phyloP scores from a whole-genome alignment of 1,284 basidiomycete genomes.

The Xerocomus amazonicus region DNA sequence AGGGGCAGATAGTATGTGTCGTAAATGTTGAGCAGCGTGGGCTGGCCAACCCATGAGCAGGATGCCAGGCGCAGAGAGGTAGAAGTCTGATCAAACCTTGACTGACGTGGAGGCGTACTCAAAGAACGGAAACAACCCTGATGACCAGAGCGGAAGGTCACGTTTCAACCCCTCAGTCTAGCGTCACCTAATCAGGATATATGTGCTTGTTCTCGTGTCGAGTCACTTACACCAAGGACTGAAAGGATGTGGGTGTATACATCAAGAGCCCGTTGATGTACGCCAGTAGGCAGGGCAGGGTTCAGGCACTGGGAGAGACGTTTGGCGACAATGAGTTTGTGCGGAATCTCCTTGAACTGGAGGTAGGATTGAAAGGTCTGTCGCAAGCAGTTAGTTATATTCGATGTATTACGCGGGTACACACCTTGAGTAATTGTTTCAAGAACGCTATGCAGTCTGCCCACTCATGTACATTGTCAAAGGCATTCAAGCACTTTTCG shows the following conservation, averaged over 20 bases:
- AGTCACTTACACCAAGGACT: conserved; percentile 75
- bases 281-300: conserved; percentile 93
- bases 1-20: conserved; percentile 90
- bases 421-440: conserved; percentile 87
- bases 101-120: conserved; percentile 96
- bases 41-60: conserved; percentile 41
- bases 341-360: conserved; percentile 93
- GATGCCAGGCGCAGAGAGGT: background rate
- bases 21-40: conserved; percentile 82
- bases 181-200: conserved; percentile 6
- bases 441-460: conserved; percentile 99
- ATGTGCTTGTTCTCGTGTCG: background rate
- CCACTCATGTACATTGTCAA: conserved; percentile 98
- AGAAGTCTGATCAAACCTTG: conserved; percentile 49
- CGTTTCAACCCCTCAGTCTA: conserved; percentile 85
- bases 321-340: conserved; percentile 93
- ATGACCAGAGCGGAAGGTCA: conserved; percentile 93
- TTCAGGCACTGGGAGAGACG: conserved; percentile 96
- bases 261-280: conserved; percentile 94
- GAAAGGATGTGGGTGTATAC: conserved; percentile 92
- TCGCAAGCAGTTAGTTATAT: background rate
- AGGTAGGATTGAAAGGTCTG: conserved; percentile 90
- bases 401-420: background rate
- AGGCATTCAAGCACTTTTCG: conserved; percentile 88
- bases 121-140: conserved; percentile 97